Base-by-base conservation (phyloP, 2,329 filamentous ascomycete genomes). In the Arthrocladium fulminans region DNA sequence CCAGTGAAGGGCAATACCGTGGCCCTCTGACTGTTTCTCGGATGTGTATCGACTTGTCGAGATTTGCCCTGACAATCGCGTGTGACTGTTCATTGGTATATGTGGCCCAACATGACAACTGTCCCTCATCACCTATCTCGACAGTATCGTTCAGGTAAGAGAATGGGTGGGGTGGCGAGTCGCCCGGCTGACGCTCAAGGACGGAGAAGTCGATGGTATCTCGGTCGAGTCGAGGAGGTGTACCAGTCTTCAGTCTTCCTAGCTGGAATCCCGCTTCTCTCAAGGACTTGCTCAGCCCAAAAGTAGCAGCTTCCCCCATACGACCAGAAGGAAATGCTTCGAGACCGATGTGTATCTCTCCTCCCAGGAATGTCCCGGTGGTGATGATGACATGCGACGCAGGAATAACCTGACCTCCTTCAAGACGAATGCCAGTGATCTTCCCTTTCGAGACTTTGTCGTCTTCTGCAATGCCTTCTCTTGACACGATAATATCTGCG, bases 21-120 rank as follows among this genome's bases (percentile, higher is more conserved):
- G 92, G 92, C 0, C 92, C 92, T 61, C 88, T 92, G 45, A 98
- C 86, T 0, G 88, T 90, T 65, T 98, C 92, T 20, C 92, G 81
- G 54, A 98, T 97, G 63, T 98, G 92, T 29, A 98, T 86, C 0
- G 88, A 94, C 63, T 95, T 94, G 62, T 94, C 85, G n/a, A 98
- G 78, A 61, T 97, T 96, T 5, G 80, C 79, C 39, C 88, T 80
- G 51, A 96, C 84, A 43, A 98, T 78, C 13, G 86, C 79, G 66
- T 98, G 92, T 0, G 88, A 81, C 3, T 74, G 77, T 42, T 82
- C 74, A 61, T 95, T 97, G 20, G 92, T 98, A 61, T 89, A 80
- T 1, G 90, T 96, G 49, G 82, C 80, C 73, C 87, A 82, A 70
- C 89, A 96, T n/a, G 79, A 74, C 30, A 97, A 72, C 67, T 98